Evolutionary conservation across 805 yeast genomes (phyloP).

Genomic region (Wickerhamia fluorescens): DNA sequence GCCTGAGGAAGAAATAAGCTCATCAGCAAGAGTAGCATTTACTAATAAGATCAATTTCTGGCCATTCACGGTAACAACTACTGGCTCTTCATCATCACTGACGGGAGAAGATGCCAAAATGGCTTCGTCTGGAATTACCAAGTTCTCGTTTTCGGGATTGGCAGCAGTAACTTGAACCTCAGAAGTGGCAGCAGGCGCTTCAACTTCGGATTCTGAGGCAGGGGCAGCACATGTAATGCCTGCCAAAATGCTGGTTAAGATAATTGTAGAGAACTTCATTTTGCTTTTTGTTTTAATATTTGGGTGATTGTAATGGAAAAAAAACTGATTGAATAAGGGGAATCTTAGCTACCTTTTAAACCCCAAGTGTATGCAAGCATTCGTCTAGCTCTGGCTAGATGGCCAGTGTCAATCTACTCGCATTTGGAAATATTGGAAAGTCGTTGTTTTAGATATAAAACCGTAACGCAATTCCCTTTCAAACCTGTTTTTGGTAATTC

Average conservation of each 20-base stretch:
- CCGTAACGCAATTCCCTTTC: too few species aligned
- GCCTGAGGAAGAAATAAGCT: conserved; percentile 1
- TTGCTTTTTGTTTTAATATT: too few species aligned
- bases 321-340: not conserved
- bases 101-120: conserved; percentile 5
- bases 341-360: not conserved
- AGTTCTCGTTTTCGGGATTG: conserved; percentile 1
- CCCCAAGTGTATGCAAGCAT: too few species aligned
- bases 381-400: too few species aligned
- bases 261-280: conserved; percentile 9
- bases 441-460: too few species aligned
- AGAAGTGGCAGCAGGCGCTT: conserved; percentile 7
- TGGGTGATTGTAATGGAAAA: not conserved
- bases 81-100: conserved; percentile 6
- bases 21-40: conserved; percentile 9
- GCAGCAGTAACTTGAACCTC: conserved; percentile 3
- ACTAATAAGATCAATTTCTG: conserved; percentile 7
- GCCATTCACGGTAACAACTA: conserved; percentile 7
- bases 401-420: too few species aligned
- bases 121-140: conserved; percentile 10
- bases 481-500: too few species aligned
- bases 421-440: too few species aligned
- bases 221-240: not conserved
- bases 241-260: conserved; percentile 5
- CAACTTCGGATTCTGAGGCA: too few species aligned